Percentiles rank a stretch among this genome's conserved stretches.
Conservation (phyloP, 768 basidiomycete species). For the Neoboletus magnificus region DNA sequence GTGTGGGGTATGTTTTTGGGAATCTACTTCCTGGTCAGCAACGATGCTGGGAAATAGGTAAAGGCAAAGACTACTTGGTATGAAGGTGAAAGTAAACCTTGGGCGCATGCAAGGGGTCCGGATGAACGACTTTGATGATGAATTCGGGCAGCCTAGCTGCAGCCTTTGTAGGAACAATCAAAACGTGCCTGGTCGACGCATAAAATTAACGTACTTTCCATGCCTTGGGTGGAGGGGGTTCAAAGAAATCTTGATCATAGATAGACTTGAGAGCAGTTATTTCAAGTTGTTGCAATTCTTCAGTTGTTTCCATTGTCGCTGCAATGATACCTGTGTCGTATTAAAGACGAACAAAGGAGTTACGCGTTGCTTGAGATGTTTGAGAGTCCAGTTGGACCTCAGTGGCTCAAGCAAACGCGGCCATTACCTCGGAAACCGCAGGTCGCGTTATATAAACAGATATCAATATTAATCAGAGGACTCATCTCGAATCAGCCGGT, state of each 20-base stretch:
- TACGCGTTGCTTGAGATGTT: conserved; percentile 50
- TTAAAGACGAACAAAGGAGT: conserved; percentile 24
- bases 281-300: conserved; percentile 66
- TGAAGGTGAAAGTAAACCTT: conserved; percentile 66
- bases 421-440: conserved; percentile 12
- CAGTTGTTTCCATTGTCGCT: conserved; percentile 61
- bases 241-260: conserved; percentile 73
- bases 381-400: conserved; percentile 66
- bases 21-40: conserved; percentile 43
- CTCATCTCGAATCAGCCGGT: conserved; percentile 4
- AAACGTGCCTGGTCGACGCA: conserved; percentile 2
- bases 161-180: conserved; percentile 43
- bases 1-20: conserved; percentile 77
- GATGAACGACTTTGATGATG: conserved; percentile 67
- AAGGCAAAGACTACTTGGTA: conserved; percentile 51
- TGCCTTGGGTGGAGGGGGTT: conserved; percentile 70
- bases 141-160: conserved; percentile 73
- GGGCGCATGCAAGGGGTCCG: conserved; percentile 50
- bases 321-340: conserved; percentile 11
- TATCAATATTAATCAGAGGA: conserved; percentile 1
- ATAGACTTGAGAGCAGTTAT: conserved; percentile 79
- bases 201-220: conserved; percentile 61
- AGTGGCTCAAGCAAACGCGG: conserved; percentile 74
- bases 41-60: not conserved
- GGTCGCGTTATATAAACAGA: conserved; percentile 3